A percentile compares a stretch with the other conserved stretches of the same genome.
These are phyloP conservation scores for Fraxinus ornus DNA, from an alignment of 305 asterid species.

Conservation along the genomic window DNA sequence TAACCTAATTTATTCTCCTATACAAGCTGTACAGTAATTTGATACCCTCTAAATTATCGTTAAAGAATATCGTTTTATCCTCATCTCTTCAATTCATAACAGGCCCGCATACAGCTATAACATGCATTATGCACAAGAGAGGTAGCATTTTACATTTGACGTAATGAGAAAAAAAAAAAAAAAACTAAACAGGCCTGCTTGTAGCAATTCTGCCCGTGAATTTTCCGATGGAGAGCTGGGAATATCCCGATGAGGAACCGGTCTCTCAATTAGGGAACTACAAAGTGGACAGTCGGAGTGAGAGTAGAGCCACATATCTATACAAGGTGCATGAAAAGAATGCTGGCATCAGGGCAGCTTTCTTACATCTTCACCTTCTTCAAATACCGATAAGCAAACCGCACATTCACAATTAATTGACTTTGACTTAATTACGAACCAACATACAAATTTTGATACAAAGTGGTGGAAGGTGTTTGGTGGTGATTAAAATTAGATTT, in stretches of 20 bases:
- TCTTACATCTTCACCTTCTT: slow-evolving; percentile 67
- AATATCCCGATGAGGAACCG: slow-evolving; percentile 4
- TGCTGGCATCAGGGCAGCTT: slow-evolving; percentile 63
- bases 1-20: neutral
- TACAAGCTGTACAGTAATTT: neutral
- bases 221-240: neutral
- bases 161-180: neutral
- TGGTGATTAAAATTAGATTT: no score
- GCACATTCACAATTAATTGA: no score
- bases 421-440: no score
- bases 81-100: neutral
- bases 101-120: neutral
- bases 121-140: neutral
- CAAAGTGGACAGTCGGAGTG: slow-evolving; percentile 78
- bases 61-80: neutral
- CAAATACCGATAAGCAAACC: slow-evolving; percentile 68
- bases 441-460: no score
- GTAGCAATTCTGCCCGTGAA: slow-evolving; percentile 19
- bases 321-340: slow-evolving; percentile 71
- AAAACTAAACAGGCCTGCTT: neutral
- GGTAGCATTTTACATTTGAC: neutral
- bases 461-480: no score
- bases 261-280: slow-evolving; percentile 55
- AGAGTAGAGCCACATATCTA: slow-evolving; percentile 84
- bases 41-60: neutral